Evolutionary conservation across 2,329 filamentous ascomycete species (phyloP).

Genomic region (Ascocoryne sarcoides): DNA sequence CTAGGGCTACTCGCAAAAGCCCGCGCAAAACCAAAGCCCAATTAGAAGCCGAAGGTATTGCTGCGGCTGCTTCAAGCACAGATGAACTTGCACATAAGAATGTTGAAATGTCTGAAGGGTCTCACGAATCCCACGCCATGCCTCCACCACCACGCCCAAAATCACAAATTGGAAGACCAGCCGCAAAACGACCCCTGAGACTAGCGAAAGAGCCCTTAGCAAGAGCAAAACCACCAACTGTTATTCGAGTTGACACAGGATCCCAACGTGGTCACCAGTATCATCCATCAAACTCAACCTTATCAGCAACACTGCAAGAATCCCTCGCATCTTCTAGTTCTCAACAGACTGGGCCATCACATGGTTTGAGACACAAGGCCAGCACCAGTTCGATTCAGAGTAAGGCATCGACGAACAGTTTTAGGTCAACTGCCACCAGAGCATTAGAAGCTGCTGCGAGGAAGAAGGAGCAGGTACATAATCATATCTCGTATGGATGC

Average conservation of each 20-base stretch:
- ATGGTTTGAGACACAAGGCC: slow-evolving; percentile 50
- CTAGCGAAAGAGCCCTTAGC: slow-evolving; percentile 49
- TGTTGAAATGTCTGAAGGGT: slow-evolving; percentile 48
- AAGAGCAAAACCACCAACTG: slow-evolving; percentile 60
- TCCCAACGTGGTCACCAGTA: slow-evolving; percentile 56
- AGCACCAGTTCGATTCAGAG: slow-evolving; percentile 38
- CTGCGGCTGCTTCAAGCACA: slow-evolving; percentile 26
- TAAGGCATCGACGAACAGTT: slow-evolving; percentile 40
- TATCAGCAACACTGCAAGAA: slow-evolving; percentile 52
- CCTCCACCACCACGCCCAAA: slow-evolving; percentile 52
- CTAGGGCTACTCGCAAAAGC: slow-evolving; percentile 40
- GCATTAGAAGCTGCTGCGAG: slow-evolving; percentile 67
- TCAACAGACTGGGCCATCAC: slow-evolving; percentile 37
- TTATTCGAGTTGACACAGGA: slow-evolving; percentile 61
- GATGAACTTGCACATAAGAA: slow-evolving; percentile 34
- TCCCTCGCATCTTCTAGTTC: slow-evolving; percentile 36
- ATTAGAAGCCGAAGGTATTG: slow-evolving; percentile 26
- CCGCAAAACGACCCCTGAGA: slow-evolving; percentile 49
- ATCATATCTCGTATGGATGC: neutral
- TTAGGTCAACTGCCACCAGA: slow-evolving; percentile 62
- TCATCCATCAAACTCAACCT: slow-evolving; percentile 47
- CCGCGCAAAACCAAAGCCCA: slow-evolving; percentile 41
- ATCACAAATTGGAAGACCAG: slow-evolving; percentile 39
- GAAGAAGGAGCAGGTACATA: slow-evolving; percentile 61
- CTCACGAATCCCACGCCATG: slow-evolving; percentile 38